These are phyloP conservation scores for Aureobasidium leucospermi DNA, from an alignment of 2,329 filamentous ascomycete genomes.

Conservation along the genomic window DNA sequence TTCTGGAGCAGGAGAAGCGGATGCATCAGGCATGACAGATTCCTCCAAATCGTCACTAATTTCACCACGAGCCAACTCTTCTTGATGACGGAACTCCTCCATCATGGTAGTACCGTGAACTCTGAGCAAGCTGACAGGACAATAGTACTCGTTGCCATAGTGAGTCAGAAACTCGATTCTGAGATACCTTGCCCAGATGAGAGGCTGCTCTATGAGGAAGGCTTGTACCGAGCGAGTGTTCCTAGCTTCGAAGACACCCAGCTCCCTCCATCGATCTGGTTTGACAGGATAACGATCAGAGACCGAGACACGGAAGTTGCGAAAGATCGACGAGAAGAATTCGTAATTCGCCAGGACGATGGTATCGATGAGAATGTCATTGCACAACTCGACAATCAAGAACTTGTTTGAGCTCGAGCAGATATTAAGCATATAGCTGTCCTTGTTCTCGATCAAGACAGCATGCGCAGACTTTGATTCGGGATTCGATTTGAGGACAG, in stretches of 20 bases:
- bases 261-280: conserved; percentile 78
- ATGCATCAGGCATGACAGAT: conserved; percentile 23
- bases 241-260: conserved; percentile 82
- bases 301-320: conserved; percentile 82
- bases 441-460: conserved; percentile 91
- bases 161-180: conserved; percentile 87
- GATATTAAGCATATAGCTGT: conserved; percentile 95
- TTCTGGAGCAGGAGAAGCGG: conserved; percentile 8
- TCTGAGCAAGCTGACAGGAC: conserved; percentile 79
- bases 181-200: conserved; percentile 92
- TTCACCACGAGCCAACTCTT: conserved; percentile 54
- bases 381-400: conserved; percentile 87
- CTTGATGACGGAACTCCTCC: conserved; percentile 86
- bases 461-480: conserved; percentile 83
- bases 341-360: conserved; percentile 97
- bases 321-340: conserved; percentile 97
- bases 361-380: conserved; percentile 81
- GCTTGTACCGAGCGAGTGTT: conserved; percentile 93
- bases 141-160: conserved; percentile 95
- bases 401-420: conserved; percentile 86
- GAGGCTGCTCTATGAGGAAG: conserved; percentile 86
- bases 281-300: conserved; percentile 94
- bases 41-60: conserved; percentile 56
- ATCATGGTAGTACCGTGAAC: conserved; percentile 93
- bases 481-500: conserved; percentile 79